Base-by-base conservation (phyloP, 176 grass and related monocot species). In the Neostapfia colusana region DNA sequence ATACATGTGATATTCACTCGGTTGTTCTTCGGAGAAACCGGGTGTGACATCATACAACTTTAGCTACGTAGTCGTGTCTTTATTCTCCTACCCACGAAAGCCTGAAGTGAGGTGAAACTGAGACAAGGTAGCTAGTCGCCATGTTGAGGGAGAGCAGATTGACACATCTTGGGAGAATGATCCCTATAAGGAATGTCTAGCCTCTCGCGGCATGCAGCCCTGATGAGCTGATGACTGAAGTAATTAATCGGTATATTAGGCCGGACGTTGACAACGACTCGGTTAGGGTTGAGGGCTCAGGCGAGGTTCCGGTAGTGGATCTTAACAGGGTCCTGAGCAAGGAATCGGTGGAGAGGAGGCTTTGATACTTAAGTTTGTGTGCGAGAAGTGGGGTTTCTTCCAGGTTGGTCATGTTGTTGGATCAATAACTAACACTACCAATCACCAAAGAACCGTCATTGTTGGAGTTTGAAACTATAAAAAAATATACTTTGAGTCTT, bases 381-480 rank as follows among this genome's bases (percentile, higher is more conserved):
- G 90, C 10, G 44, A 79, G 15, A 68, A 87, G 40, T 89, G 90
- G 84, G 90, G 87, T 7, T 91, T 91, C 62, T 88, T 91, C 42
- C 78, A 91, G 77, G 89, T 85, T 21, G 7, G 20, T 54, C 50
- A 54, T n/a, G 18, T 53, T 51, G 1, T 20, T 51, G 48, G 48
- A 51, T 5, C 38, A 40, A 40, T 40, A 40, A 4, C 4, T 40
- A 4, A 40, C 38, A 43, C 31, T 31, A 31, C 31, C 31, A 31
- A 1, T 3, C 31, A 31, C 31, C 31, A 31, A 31, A 2, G 1
- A 31, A 31, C 31, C 31, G 3, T 31, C 3, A 46, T 15, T 46
- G 16, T 46, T 46, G 0, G 14, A 16, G 44, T 46, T 46, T 46
- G 44, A 46, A 46, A 15, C 13, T 2, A 15, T 4, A 4, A 46